Evolutionary conservation across 2,329 filamentous ascomycete species (phyloP).

Genomic region (Colletotrichum salicis): DNA sequence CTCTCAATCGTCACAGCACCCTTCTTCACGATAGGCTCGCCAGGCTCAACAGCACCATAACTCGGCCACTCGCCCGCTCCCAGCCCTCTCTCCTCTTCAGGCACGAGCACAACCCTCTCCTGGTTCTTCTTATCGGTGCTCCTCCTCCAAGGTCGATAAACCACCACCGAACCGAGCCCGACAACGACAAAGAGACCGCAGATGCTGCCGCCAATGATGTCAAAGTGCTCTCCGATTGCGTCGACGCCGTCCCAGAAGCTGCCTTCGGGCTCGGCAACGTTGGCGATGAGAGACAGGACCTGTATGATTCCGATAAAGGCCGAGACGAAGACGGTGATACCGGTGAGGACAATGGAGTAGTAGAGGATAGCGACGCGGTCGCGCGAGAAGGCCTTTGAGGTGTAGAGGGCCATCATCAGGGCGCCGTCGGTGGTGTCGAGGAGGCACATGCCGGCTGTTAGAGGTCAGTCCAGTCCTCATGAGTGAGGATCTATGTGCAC

Average conservation of each 20-base stretch:
- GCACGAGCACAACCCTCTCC: not conserved
- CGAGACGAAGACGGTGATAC: constrained; percentile 84
- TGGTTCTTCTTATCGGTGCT: constrained; percentile 50
- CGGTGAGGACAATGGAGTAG: constrained; percentile 89
- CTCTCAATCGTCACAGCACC: constrained; percentile 1
- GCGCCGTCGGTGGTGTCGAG: constrained; percentile 93
- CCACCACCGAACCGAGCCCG: constrained; percentile 76
- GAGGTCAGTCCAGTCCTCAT: no score
- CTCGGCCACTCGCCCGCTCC: constrained; percentile 50
- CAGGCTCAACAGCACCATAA: constrained; percentile 62
- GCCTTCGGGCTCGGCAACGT: constrained; percentile 78
- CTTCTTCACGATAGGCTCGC: constrained; percentile 1
- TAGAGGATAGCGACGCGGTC: constrained; percentile 92
- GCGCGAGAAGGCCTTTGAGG: constrained; percentile 78
- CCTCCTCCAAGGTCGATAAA: constrained; percentile 83
- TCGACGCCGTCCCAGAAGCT: constrained; percentile 92
- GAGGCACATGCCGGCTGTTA: constrained; percentile 87
- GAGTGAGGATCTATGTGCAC: no score
- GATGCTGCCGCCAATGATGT: constrained; percentile 86
- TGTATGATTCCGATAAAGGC: constrained; percentile 89
- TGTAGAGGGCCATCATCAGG: constrained; percentile 94
- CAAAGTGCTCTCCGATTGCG: constrained; percentile 80
- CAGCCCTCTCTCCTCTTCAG: constrained; percentile 24
- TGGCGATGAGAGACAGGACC: constrained; percentile 79
- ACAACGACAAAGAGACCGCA: constrained; percentile 86